Evolutionary conservation across 2,329 filamentous ascomycete genomes (phyloP), one percentile per base, ranked within the genome.

Genomic region (Tolypocladium ovalisporum): DNA sequence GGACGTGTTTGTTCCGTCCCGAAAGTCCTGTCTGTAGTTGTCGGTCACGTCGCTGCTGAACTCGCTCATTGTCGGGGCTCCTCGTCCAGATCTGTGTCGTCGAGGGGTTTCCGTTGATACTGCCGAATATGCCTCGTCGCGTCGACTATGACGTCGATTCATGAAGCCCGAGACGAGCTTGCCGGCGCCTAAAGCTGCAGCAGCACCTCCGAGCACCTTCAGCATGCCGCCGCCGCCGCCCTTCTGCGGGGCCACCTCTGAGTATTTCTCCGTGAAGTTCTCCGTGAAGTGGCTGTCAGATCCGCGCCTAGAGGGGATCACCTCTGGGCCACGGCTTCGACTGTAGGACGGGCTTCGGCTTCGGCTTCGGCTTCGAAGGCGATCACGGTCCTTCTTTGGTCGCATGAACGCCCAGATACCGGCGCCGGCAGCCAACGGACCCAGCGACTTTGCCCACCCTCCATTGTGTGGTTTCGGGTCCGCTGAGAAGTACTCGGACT

Each of bases 201-300:
- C 85, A 27, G 82, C 74, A 52, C 81, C 79, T 17, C 87, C 69
- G 2, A 90, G 59, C 55, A 80, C 82, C 64, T 81, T 81, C 68
- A 84, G 80, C 62, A 87, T 78, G 10, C 85, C 83, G 4, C 76
- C 74, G 40, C 74, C 69, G 58, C 67, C 70, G 64, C 68, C 75
- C 29, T 73, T 73, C 34, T 65, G 62, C 56, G 68, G 49, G 6
- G 42, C 9, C n/a, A 51, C 61, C n/a, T 84, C 79, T 0, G 80
- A 81, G 58, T 81, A 80, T 67, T 90, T 89, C 62, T 90, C 86
- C 42, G 87, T 81, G 37, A 80, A 72, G 61, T 90, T 89, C 62
- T 90, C 86, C 42, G 87, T 81, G 37, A 80, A 72, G 61, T 84
- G 85, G 55, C 83, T 87, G 5, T 76, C 77, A 0, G 82, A 85